Percentiles rank a stretch among this genome's conserved stretches.
Evolutionary conservation across 495 filamentous ascomycete genomes (phyloP).

Genomic region (Rusavskia elegans): DNA sequence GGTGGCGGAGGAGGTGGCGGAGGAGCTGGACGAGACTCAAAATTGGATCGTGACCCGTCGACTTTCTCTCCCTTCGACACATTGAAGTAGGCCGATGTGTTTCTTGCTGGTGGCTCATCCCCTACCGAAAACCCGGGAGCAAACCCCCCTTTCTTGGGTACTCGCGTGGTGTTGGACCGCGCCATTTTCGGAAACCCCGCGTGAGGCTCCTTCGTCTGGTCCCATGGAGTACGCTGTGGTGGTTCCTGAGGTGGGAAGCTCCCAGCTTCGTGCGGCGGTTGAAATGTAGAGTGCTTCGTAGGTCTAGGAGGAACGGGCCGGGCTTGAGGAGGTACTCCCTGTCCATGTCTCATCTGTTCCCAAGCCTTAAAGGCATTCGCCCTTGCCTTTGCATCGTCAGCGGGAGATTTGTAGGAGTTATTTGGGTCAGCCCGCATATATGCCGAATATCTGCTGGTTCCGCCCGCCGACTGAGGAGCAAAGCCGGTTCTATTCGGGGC

Average conservation of each 20-base stretch:
- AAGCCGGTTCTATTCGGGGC: conserved; percentile 15
- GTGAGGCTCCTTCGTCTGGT: conserved; percentile 23
- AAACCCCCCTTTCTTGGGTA: conserved; percentile 34
- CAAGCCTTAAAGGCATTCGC: conserved; percentile 49
- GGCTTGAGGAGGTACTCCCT: conserved; percentile 11
- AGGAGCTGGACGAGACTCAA: conserved; percentile 7
- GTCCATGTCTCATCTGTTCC: conserved; percentile 45
- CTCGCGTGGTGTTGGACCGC: conserved; percentile 26
- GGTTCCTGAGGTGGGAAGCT: conserved; percentile 16
- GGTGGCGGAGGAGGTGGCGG: conserved; percentile 1
- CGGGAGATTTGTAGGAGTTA: conserved; percentile 20
- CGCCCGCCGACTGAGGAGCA: conserved; percentile 27
- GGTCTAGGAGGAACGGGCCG: conserved; percentile 13
- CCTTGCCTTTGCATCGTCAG: conserved; percentile 35
- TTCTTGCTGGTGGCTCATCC: conserved; percentile 39
- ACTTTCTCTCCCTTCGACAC: conserved; percentile 23
- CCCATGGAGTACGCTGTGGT: conserved; percentile 28
- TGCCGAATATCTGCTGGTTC: conserved; percentile 38
- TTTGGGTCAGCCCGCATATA: conserved; percentile 31
- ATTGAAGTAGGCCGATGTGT: conserved; percentile 34
- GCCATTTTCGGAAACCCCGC: conserved; percentile 16
- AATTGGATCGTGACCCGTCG: conserved; percentile 13
- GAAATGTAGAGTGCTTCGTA: conserved; percentile 11
- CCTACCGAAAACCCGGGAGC: conserved; percentile 36
- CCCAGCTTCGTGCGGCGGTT: conserved; percentile 20